These are phyloP conservation scores for Metarhizium humberi DNA, from an alignment of 2,329 filamentous ascomycete genomes.

Conservation along the genomic window DNA sequence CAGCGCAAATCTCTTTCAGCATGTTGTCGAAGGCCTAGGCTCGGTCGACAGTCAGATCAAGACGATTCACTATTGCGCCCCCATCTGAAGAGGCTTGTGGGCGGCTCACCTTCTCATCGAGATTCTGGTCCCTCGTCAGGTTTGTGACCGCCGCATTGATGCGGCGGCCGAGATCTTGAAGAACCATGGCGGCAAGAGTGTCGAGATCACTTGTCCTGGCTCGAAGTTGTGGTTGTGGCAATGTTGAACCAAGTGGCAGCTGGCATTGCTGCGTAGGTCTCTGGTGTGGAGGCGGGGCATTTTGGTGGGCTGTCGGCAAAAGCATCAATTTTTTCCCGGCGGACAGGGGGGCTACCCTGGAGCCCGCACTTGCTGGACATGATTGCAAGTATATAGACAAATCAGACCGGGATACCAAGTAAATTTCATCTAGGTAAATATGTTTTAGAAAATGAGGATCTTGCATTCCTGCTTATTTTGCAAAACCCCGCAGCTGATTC, in stretches of 20 bases:
- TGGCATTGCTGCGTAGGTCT: neutral
- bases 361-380: neutral
- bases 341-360: neutral
- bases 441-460: too few species aligned
- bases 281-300: conserved; percentile 3
- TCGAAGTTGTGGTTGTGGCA: neutral
- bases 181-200: conserved; percentile 60
- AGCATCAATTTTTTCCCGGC: conserved; percentile 8
- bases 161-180: conserved; percentile 96
- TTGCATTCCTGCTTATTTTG: too few species aligned
- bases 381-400: too few species aligned
- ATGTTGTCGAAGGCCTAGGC: conserved; percentile 85
- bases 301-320: neutral
- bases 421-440: too few species aligned
- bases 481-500: too few species aligned
- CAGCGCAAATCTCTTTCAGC: conserved; percentile 96
- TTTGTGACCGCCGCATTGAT: conserved; percentile 96
- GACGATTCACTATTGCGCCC: neutral
- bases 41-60: neutral
- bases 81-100: neutral
- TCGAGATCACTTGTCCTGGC: neutral
- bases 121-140: conserved; percentile 81
- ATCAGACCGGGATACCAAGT: too few species aligned
- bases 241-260: conserved; percentile 4
- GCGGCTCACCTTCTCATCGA: conserved; percentile 78